Percentiles rank a stretch among this genome's conserved stretches.
Evolutionary conservation across 768 basidiomycete genomes (phyloP).

Genomic region (Podaxis pistillaris): DNA sequence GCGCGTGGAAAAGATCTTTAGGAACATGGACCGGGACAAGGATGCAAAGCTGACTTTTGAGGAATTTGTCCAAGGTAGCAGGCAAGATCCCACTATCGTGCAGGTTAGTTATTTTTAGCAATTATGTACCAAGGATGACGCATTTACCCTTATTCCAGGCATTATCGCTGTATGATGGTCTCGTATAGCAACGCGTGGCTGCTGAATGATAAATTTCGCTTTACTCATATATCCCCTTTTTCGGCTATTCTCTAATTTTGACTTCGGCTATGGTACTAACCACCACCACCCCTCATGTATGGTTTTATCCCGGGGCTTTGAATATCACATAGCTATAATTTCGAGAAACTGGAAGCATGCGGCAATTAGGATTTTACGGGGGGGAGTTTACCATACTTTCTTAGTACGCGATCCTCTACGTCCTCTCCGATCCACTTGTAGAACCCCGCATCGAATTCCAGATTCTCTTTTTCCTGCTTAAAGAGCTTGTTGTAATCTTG

Average conservation of each 20-base stretch:
- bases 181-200: slow-evolving; percentile 56
- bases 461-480: slow-evolving; percentile 88
- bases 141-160: slow-evolving; percentile 50
- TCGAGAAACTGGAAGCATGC: slow-evolving; percentile 20
- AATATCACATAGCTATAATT: slow-evolving; percentile 8
- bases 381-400: slow-evolving; percentile 68
- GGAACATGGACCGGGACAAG: slow-evolving; percentile 95
- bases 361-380: slow-evolving; percentile 25
- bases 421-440: slow-evolving; percentile 84
- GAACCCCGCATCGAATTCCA: slow-evolving; percentile 85
- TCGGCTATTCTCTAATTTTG: background rate
- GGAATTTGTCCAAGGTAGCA: slow-evolving; percentile 97
- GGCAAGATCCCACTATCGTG: slow-evolving; percentile 98
- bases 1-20: slow-evolving; percentile 99
- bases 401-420: slow-evolving; percentile 75
- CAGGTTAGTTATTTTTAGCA: slow-evolving; percentile 55
- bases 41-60: slow-evolving; percentile 92
- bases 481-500: slow-evolving; percentile 91
- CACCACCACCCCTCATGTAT: slow-evolving; percentile 8
- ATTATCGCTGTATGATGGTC: slow-evolving; percentile 90
- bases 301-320: slow-evolving; percentile 1
- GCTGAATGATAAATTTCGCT: background rate
- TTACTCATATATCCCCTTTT: slow-evolving; percentile 4
- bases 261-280: slow-evolving; percentile 2
- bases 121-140: slow-evolving; percentile 16